Conservation (phyloP, 169 alveolate genomes). For the Cryptosporidium ubiquitum region DNA sequence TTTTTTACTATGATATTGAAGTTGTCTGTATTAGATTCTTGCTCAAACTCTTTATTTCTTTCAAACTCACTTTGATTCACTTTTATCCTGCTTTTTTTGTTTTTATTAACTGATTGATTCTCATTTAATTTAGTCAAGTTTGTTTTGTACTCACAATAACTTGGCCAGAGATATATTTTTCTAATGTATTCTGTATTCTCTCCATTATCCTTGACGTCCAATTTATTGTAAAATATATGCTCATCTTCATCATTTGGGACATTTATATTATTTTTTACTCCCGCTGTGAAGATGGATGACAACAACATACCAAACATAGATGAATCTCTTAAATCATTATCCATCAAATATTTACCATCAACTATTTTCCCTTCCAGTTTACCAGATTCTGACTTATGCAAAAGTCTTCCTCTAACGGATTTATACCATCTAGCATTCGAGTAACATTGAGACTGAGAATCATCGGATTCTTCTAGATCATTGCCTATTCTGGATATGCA, state of each 20-base stretch:
- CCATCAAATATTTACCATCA: neutral
- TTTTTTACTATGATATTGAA: slow-evolving; percentile 9
- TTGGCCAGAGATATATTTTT: slow-evolving; percentile 51
- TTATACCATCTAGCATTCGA: slow-evolving; percentile 55
- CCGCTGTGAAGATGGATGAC: slow-evolving; percentile 63
- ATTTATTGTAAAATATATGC: slow-evolving; percentile 40
- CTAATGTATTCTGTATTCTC: slow-evolving; percentile 22
- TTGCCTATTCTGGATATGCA: slow-evolving; percentile 11
- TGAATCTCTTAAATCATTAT: slow-evolving; percentile 49
- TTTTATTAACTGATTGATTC: neutral
- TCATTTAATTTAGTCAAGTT: neutral
- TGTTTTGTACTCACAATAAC: slow-evolving; percentile 56
- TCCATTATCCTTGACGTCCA: slow-evolving; percentile 9
- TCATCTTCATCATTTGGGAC: slow-evolving; percentile 70
- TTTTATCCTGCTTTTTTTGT: neutral
- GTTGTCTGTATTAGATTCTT: neutral
- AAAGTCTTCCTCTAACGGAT: slow-evolving; percentile 37
- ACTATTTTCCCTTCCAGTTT: neutral
- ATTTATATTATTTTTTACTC: slow-evolving; percentile 28
- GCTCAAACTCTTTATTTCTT: neutral
- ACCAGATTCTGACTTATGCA: slow-evolving; percentile 9
- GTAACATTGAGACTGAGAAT: slow-evolving; percentile 3
- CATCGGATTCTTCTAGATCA: neutral
- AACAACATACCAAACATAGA: slow-evolving; percentile 62
- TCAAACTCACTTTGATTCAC: neutral